A percentile compares a stretch with the other conserved stretches of the same genome.
Evolutionary conservation across 345 rosid species (phyloP).

Genomic region (Sonneratia alba): DNA sequence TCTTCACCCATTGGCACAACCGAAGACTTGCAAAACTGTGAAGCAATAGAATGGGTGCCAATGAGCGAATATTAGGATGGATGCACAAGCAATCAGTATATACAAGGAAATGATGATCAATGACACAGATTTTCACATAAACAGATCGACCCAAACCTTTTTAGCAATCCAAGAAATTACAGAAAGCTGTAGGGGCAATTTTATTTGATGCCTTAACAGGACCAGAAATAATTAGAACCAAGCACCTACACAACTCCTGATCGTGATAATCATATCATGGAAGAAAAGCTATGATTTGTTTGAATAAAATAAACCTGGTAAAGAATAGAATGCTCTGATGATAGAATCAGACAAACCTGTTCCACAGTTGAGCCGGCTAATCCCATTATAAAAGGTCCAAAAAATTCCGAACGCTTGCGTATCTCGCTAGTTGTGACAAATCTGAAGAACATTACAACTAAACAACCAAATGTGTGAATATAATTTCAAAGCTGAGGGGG

Average conservation of each 20-base stretch:
- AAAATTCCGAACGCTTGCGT: slow-evolving; percentile 74
- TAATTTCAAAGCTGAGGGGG: not conserved
- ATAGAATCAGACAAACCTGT: slow-evolving; percentile 49
- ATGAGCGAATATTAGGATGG: not conserved
- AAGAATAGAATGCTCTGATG: not conserved
- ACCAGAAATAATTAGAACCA: not conserved
- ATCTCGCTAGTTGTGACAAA: slow-evolving; percentile 96
- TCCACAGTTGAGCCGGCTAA: slow-evolving; percentile 74
- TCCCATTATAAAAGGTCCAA: slow-evolving; percentile 84
- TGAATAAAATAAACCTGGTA: not conserved
- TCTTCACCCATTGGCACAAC: slow-evolving; percentile 99
- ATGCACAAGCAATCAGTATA: not conserved
- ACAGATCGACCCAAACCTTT: not conserved
- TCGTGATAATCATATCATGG: not conserved
- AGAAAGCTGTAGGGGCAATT: not conserved
- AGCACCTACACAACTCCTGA: too few species aligned
- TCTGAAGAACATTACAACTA: slow-evolving; percentile 99
- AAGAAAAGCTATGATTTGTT: not conserved
- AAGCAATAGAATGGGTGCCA: slow-evolving; percentile 11
- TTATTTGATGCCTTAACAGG: not conserved
- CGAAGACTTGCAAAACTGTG: slow-evolving; percentile 91
- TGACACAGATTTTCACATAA: not conserved
- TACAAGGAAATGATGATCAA: not conserved
- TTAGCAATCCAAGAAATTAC: not conserved
- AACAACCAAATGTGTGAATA: slow-evolving; percentile 40